A percentile compares a stretch with the other conserved stretches of the same genome.
Conservation (phyloP, 2,329 filamentous ascomycete species). For the Pestalotiopsis sp. region DNA sequence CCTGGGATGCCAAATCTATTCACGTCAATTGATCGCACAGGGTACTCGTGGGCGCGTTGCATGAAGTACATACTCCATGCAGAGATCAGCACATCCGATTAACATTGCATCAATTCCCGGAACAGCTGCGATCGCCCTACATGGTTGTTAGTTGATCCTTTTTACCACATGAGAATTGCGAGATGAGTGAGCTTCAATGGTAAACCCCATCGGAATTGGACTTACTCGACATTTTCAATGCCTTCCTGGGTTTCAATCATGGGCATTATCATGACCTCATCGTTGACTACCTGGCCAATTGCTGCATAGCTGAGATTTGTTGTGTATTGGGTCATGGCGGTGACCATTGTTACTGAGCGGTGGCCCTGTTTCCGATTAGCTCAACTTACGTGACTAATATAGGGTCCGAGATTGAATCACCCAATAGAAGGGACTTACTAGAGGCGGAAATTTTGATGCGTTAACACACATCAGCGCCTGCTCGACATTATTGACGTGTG, state of each 20-base stretch:
- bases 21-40: background rate
- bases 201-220: too few species aligned
- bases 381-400: background rate
- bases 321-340: slow-evolving; percentile 15
- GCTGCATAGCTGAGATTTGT: slow-evolving; percentile 11
- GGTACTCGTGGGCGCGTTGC: background rate
- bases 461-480: slow-evolving; percentile 16
- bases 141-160: too few species aligned
- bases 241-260: slow-evolving; percentile 17
- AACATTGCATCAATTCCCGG: slow-evolving; percentile 15
- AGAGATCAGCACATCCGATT: slow-evolving; percentile 16
- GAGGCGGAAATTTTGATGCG: slow-evolving; percentile 15
- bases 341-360: slow-evolving; percentile 16
- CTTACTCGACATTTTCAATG: slow-evolving; percentile 16
- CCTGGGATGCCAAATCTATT: slow-evolving; percentile 14
- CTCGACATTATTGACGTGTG: slow-evolving; percentile 16
- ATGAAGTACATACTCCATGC: slow-evolving; percentile 17
- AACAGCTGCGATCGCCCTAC: slow-evolving; percentile 17
- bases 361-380: slow-evolving; percentile 8
- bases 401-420: too few species aligned
- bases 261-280: slow-evolving; percentile 17
- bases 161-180: too few species aligned
- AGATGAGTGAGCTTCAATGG: background rate
- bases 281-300: slow-evolving; percentile 15
- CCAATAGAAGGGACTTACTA: background rate